A percentile compares a stretch with the other conserved stretches of the same genome.
Conservation (phyloP, 2,329 filamentous ascomycete species). For the Neofusicoccum sp. region DNA sequence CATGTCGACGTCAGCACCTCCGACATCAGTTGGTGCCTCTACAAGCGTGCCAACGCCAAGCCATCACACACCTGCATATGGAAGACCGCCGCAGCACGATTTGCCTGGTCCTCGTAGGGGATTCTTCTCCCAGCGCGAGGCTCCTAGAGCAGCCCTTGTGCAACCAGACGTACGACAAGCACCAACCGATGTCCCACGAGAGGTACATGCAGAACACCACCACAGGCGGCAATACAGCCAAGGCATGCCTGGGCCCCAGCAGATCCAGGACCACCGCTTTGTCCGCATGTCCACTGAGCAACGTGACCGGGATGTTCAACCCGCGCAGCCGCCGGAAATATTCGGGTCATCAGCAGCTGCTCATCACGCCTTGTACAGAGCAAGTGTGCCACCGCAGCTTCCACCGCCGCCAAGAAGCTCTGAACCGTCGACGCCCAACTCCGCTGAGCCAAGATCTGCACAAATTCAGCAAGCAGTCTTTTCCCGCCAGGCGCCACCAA, state of each 20-base stretch:
- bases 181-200: conserved; percentile 11
- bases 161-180: conserved; percentile 29
- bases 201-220: conserved; percentile 13
- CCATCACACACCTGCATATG: conserved; percentile 12
- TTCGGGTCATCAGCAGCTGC: neutral
- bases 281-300: conserved; percentile 7
- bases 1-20: conserved; percentile 9
- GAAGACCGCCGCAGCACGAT: conserved; percentile 24
- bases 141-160: conserved; percentile 21
- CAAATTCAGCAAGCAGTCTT: conserved; percentile 27
- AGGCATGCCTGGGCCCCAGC: conserved; percentile 1
- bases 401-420: conserved; percentile 19
- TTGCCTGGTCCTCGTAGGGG: conserved; percentile 33
- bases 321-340: neutral
- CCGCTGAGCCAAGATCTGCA: conserved; percentile 33
- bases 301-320: conserved; percentile 11
- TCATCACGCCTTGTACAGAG: conserved; percentile 25
- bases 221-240: conserved; percentile 13
- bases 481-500: conserved; percentile 19
- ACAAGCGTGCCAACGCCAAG: conserved; percentile 12
- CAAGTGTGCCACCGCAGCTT: conserved; percentile 23
- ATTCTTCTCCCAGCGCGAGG: conserved; percentile 36
- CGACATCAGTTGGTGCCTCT: conserved; percentile 8
- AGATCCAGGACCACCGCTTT: conserved; percentile 10
- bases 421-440: conserved; percentile 25